Evolutionary conservation across 805 yeast species (phyloP), one percentile per base, ranked within the genome.

Genomic region (Starmerella cellae): DNA sequence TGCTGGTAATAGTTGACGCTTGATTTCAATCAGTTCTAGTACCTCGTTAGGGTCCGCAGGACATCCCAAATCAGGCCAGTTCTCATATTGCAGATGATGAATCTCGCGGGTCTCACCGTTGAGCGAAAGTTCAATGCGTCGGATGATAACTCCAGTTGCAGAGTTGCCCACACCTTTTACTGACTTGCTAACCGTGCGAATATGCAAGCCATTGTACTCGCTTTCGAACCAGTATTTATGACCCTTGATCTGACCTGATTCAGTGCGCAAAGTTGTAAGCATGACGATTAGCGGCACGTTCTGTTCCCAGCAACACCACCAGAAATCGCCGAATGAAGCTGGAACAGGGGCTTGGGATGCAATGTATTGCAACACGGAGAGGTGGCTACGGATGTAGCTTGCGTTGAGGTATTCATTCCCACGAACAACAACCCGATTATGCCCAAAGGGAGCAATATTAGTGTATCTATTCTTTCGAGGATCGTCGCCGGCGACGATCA

Each of bases 271-370:
- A 16, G 80, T 77, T 4, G 96, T 83, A 48, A 88, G 68, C 32
- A 93, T 77, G 4, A 88, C 60, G 22, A 88, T 73, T 3, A 88
- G 58, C 5, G 81, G 77, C 11, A 76, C 71, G 17, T 67, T 59
- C 50, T 82, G 76, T 52, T 82, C 80, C 53, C 75, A 66, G 13
- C 83, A 69, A 47, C 85, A 75, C 46, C 77, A 74, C 79, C 91
- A 85, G 55, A 91, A 88, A 58, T 88, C 96, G 20, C 75, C 76
- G 36, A 82, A 71, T 0, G 98, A 84, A 28, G 74, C 75, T 1
- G 68, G 66, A 44, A 88, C 61, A 3, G 98, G 97, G 2, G 95
- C 98, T 56, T 88, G 98, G 1, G 96, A 77, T 1, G 96, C 97
- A 54, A 88, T 85, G 55, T 79, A 81, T 32, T 70, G 68, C 31